Base-by-base conservation (phyloP, 257 asterid species). In the Ocimum tenuiflorum region DNA sequence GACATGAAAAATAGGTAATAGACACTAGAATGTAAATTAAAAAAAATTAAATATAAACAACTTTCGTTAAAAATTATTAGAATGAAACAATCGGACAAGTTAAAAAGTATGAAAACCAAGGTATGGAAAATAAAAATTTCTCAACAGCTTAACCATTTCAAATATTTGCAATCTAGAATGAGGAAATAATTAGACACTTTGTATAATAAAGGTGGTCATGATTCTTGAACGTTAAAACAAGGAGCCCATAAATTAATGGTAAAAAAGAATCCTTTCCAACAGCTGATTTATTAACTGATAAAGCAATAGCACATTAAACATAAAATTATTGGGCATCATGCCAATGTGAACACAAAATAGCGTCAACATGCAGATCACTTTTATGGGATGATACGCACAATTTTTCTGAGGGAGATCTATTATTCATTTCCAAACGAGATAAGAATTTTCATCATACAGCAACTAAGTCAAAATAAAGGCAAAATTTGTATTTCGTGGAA, bases 251-350 rank as follows among this genome's bases (percentile, higher is more conserved):
- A n/a, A n/a, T n/a, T n/a, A n/a, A n/a, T n/a, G n/a, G n/a, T n/a
- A n/a, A n/a, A n/a, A n/a, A n/a, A 72, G 7, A 67, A 66, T 48
- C 5, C 17, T 12, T 68, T 62, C 53, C 38, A 22, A 45, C 38
- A 38, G 53, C 19, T 22, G 31, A 51, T 15, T 8, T 50, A 47
- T 47, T 17, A 33, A 23, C n/a, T 12, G 59, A 18, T 12, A 42
- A 18, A 43, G 14, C 20, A 35, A 67, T 58, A 67, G 64, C 23
- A 59, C 22, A 60, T n/a, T 41, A 51, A 18, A 65, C 13, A 38
- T 51, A 45, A 69, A 27, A 48, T 23, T 24, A 13, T 14, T 7
- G n/a, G 57, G 42, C 39, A 14, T 12, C 7, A 18, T 57, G 53
- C 38, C 13, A 67, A 19, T 29, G 65, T 9, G 36, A 50, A 38